Base-by-base conservation (phyloP, 2,329 filamentous ascomycete genomes). In the Didymosphaeria variabile region DNA sequence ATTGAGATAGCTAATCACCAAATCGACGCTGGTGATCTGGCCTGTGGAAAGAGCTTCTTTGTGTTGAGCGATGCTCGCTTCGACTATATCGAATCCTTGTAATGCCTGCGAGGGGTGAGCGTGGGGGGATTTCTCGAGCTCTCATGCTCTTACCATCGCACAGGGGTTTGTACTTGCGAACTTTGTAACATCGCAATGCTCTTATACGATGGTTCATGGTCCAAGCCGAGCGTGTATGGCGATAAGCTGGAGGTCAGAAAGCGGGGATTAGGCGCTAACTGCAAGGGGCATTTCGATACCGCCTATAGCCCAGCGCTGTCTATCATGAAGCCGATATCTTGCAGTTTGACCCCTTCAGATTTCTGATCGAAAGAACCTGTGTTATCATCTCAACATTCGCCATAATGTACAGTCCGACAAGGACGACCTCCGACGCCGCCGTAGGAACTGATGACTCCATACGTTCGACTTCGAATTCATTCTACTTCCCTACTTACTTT, bases 1-100 rank as follows among this genome's bases (percentile, higher is more conserved):
- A 40, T 75, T 79, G 3, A 86, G 75, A 65, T 85, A 83, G 46
- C 75, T 75, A 8, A 80, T 74, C 6, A 81, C 78, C 2, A 86
- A 69, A 19, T 82, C 81, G 44, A 84, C 81, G 57, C 79, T 81
- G 17, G 80, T 83, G 32, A 80, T 68, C 13, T 63, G 58, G 34
- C 81, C 79, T 5, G 72, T 68, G 15, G 71, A 65, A 12, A 86
- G 77, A 21, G 82, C 83, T 46, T 72, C 49, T 51, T 78, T 73
- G 1, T 85, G 77, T 34, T 83, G 79, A 5, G 73, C 68, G 51
- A 85, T 83, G 59, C 72, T 80, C 40, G 83, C 81, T 65, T 85
- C 83, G n/a, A 85, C 77, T 29, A 85, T 74, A 58, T 73, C 65
- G 44, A 76, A 55, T 26, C 34, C 50, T 17, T 10, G 50, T 6